Evolutionary conservation across 805 yeast species (phyloP).

Genomic region (Lachancea lanzarotensis): DNA sequence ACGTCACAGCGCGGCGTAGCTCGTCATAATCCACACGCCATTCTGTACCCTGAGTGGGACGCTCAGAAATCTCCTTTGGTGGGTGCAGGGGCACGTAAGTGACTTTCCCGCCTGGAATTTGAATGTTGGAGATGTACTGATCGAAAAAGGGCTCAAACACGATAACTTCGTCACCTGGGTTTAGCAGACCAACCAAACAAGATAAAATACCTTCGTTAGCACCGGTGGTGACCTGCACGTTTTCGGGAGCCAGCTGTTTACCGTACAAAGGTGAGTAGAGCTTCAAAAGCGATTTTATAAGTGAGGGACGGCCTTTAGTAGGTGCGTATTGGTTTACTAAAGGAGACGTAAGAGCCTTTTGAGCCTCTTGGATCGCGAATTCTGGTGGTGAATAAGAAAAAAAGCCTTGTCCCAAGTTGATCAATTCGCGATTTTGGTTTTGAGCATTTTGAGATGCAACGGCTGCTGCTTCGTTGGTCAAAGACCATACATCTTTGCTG

Average conservation of each 20-base stretch:
- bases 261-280: slow-evolving; percentile 64
- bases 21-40: slow-evolving; percentile 83
- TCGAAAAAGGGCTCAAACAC: slow-evolving; percentile 97
- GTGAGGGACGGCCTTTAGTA: slow-evolving; percentile 76
- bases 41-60: slow-evolving; percentile 70
- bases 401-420: slow-evolving; percentile 94
- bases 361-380: slow-evolving; percentile 83
- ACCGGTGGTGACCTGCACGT: slow-evolving; percentile 81
- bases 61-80: slow-evolving; percentile 59
- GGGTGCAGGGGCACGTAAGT: slow-evolving; percentile 82
- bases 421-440: slow-evolving; percentile 66
- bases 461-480: slow-evolving; percentile 93
- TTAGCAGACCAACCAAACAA: slow-evolving; percentile 74
- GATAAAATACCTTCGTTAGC: slow-evolving; percentile 95
- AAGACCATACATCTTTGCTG: slow-evolving; percentile 88
- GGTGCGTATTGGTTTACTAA: slow-evolving; percentile 88
- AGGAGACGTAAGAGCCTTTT: slow-evolving; percentile 64
- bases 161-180: slow-evolving; percentile 89
- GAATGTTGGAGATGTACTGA: slow-evolving; percentile 91
- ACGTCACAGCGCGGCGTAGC: slow-evolving; percentile 61
- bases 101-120: slow-evolving; percentile 87
- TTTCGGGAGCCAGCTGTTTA: slow-evolving; percentile 39
- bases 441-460: slow-evolving; percentile 48
- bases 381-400: slow-evolving; percentile 93
- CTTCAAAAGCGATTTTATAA: slow-evolving; percentile 61